Conservation (phyloP, 148 eudicot genomes). For the Suaeda aralocaspica region DNA sequence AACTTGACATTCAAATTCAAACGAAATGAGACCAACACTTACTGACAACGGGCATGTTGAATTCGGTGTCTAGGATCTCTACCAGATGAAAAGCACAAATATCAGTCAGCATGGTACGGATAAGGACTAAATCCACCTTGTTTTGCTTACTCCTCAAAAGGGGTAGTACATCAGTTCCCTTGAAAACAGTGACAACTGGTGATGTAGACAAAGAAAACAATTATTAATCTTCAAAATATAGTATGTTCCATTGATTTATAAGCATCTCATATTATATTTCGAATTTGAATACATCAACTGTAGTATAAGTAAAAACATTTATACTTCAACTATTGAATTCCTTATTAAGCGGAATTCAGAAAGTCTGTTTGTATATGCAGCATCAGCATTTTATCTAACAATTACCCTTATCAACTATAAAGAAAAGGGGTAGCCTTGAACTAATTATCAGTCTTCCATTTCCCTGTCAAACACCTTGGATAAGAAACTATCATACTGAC, state of each 20-base stretch:
- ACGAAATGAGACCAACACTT: conserved; percentile 9
- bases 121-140: conserved; percentile 12
- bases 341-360: no score
- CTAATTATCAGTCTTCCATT: no score
- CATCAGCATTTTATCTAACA: no score
- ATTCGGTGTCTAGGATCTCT: not conserved
- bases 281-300: no score
- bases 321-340: no score
- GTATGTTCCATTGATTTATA: not conserved
- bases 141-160: not conserved
- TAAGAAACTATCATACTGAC: no score
- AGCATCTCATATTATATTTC: no score
- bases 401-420: no score
- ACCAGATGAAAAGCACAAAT: conserved; percentile 10
- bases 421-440: no score
- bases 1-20: not conserved
- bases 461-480: no score
- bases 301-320: no score
- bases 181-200: conserved; percentile 11
- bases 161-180: conserved; percentile 12
- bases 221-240: not conserved
- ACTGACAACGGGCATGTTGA: conserved; percentile 13
- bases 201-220: conserved; percentile 8
- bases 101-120: conserved; percentile 12
- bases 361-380: no score